A percentile compares a stretch with the other conserved stretches of the same genome.
These are phyloP conservation scores for Ocimum tenuiflorum DNA, from an alignment of 257 asterid species.

Conservation along the genomic window DNA sequence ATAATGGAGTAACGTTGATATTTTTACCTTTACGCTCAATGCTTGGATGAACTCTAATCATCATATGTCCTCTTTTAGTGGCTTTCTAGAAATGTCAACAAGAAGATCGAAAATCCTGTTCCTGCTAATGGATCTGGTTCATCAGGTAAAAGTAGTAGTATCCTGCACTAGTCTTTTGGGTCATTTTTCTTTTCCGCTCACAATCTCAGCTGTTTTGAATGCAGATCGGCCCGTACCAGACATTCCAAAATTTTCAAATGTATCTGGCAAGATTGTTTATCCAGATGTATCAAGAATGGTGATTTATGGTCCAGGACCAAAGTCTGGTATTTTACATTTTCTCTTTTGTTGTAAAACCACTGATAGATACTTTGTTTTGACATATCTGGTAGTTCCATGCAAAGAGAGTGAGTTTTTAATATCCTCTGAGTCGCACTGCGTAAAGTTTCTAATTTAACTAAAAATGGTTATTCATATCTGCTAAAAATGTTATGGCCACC, in stretches of 20 bases:
- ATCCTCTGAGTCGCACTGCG: not conserved
- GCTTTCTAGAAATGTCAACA: conserved; percentile 62
- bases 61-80: conserved; percentile 35
- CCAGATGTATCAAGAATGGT: conserved; percentile 83
- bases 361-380: not conserved
- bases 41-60: not conserved
- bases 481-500: not conserved
- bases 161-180: not conserved
- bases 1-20: not conserved
- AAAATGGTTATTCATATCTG: not conserved
- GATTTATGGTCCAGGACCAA: conserved; percentile 52
- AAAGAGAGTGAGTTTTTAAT: not conserved
- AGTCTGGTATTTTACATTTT: conserved; percentile 44
- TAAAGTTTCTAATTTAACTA: not conserved
- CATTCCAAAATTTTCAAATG: conserved; percentile 34
- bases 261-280: conserved; percentile 53
- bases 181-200: not conserved
- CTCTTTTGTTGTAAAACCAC: not conserved
- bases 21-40: not conserved
- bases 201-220: conserved; percentile 12
- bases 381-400: not conserved
- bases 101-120: conserved; percentile 56
- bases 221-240: conserved; percentile 54
- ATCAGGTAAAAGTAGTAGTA: conserved; percentile 34
- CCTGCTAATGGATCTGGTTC: conserved; percentile 51